Conservation (phyloP, 1,284 basidiomycete species). For the Papiliotrema laurentii region DNA sequence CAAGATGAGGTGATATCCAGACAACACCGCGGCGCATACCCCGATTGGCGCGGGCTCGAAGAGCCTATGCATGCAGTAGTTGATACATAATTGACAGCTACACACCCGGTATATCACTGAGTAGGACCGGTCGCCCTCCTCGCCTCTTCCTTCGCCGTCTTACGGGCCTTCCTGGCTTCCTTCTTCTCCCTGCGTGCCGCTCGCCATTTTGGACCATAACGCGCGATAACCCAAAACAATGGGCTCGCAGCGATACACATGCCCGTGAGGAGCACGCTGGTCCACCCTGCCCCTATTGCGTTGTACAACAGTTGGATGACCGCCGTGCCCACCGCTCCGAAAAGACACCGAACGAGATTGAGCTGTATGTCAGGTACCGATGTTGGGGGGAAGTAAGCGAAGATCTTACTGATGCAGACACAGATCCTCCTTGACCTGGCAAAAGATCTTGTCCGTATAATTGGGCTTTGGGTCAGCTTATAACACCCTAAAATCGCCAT, state of each 20-base stretch:
- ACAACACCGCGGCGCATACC: too few species aligned
- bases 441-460: slow-evolving; percentile 44
- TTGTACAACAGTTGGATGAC: slow-evolving; percentile 38
- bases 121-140: not conserved
- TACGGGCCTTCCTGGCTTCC: slow-evolving; percentile 6
- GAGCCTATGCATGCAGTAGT: too few species aligned
- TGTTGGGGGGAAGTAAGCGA: not conserved
- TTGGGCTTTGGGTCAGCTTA: slow-evolving; percentile 17
- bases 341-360: slow-evolving; percentile 44
- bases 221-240: slow-evolving; percentile 25
- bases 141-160: slow-evolving; percentile 7
- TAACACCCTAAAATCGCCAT: not conserved
- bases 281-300: slow-evolving; percentile 41
- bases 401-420: slow-evolving; percentile 37
- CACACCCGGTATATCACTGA: too few species aligned
- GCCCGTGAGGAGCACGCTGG: slow-evolving; percentile 41
- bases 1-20: too few species aligned
- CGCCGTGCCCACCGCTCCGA: slow-evolving; percentile 41
- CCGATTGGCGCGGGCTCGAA: too few species aligned
- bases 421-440: slow-evolving; percentile 42
- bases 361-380: slow-evolving; percentile 17
- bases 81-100: too few species aligned
- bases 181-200: slow-evolving; percentile 11
- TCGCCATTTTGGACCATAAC: slow-evolving; percentile 33
- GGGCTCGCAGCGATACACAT: slow-evolving; percentile 27